Evolutionary conservation across 2,329 filamentous ascomycete genomes (phyloP).

Genomic region (Cercospora zeina): DNA sequence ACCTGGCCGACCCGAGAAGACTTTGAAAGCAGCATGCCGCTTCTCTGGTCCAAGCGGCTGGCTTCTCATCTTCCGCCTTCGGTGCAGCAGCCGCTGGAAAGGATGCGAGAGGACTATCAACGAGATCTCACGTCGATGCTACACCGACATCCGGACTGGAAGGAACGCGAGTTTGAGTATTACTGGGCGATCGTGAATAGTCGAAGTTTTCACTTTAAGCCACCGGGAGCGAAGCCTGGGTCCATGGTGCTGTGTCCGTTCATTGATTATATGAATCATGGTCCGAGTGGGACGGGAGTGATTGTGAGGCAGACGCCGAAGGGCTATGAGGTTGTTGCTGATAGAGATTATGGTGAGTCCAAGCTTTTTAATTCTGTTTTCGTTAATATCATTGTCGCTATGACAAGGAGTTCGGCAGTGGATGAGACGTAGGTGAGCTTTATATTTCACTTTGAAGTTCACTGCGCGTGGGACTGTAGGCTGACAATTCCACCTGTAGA

Average conservation of each 20-base stretch:
- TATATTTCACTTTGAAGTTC: background rate
- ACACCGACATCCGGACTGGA: slow-evolving; percentile 5
- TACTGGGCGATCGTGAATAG: slow-evolving; percentile 63
- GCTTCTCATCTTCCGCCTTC: slow-evolving; percentile 45
- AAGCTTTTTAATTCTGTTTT: slow-evolving; percentile 10
- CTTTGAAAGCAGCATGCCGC: slow-evolving; percentile 59
- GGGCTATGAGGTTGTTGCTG: slow-evolving; percentile 59
- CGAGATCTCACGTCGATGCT: slow-evolving; percentile 27
- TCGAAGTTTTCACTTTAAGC: slow-evolving; percentile 60
- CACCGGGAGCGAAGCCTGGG: slow-evolving; percentile 52
- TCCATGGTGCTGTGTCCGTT: slow-evolving; percentile 70
- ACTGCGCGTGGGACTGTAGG: background rate
- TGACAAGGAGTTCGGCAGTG: background rate
- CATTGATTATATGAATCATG: slow-evolving; percentile 69
- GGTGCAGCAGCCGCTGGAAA: slow-evolving; percentile 36
- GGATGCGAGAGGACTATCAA: slow-evolving; percentile 37
- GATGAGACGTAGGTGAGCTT: background rate
- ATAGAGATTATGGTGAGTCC: slow-evolving; percentile 50
- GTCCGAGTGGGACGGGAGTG: slow-evolving; percentile 48
- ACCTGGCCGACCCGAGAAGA: slow-evolving; percentile 63
- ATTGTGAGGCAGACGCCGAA: slow-evolving; percentile 53
- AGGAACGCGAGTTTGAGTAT: slow-evolving; percentile 53
- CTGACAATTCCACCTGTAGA: slow-evolving; percentile 4
- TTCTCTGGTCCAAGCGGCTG: slow-evolving; percentile 54
- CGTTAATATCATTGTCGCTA: background rate